Conservation (phyloP, 2,329 filamentous ascomycete genomes). For the Apiospora malaysiana region DNA sequence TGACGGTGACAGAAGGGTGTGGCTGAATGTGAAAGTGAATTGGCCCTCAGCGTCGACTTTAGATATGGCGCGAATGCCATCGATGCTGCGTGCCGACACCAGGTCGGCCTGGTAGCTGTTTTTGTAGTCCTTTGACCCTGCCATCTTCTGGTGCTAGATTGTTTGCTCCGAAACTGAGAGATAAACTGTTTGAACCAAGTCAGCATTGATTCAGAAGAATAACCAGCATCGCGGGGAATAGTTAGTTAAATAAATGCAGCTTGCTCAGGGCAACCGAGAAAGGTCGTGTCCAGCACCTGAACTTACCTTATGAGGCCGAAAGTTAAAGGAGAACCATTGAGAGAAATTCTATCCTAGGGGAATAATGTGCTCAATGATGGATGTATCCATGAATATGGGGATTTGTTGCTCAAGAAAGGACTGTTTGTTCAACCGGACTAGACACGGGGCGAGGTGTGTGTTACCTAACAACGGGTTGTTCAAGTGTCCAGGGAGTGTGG, state of each 20-base stretch:
- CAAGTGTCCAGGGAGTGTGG: not conserved
- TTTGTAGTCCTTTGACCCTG: constrained; percentile 4
- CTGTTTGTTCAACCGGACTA: not conserved
- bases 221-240: no score
- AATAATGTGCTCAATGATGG: not conserved
- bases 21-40: constrained; percentile 64
- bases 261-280: not conserved
- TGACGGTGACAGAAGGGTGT: constrained; percentile 33
- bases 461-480: not conserved
- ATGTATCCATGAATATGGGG: not conserved
- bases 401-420: not conserved
- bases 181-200: not conserved
- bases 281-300: no score
- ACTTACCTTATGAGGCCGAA: constrained; percentile 5
- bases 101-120: constrained; percentile 34
- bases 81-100: constrained; percentile 27
- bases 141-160: not conserved
- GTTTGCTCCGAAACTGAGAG: not conserved
- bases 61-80: constrained; percentile 56
- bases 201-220: not conserved
- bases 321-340: not conserved
- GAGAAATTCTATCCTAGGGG: not conserved
- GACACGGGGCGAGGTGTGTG: not conserved
- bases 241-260: no score
- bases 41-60: constrained; percentile 75